These are phyloP conservation scores for Agapanthus africanus DNA, from an alignment of 106 monocot species.

Conservation along the genomic window DNA sequence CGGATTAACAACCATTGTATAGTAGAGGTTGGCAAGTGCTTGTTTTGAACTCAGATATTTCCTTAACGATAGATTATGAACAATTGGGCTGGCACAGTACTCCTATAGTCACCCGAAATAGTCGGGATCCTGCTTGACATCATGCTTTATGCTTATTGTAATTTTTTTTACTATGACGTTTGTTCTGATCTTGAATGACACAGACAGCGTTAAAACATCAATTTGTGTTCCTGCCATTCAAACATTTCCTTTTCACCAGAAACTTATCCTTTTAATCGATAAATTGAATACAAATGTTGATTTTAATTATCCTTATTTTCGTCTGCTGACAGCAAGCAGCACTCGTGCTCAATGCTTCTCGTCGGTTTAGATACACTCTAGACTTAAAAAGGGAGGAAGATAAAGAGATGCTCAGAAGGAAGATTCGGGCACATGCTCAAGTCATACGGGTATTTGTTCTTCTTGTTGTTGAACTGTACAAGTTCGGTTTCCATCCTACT, in stretches of 20 bases:
- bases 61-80: background rate
- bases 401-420: conserved; percentile 69
- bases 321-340: conserved; percentile 92
- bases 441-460: conserved; percentile 78
- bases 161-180: background rate
- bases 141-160: too few species aligned
- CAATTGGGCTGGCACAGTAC: too few species aligned
- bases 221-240: background rate
- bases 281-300: background rate
- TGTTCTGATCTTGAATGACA: background rate
- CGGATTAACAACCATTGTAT: background rate
- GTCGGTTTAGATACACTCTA: conserved; percentile 92
- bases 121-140: background rate
- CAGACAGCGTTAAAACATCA: background rate
- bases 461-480: background rate
- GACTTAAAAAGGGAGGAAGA: conserved; percentile 86
- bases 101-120: background rate
- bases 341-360: conserved; percentile 92
- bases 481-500: background rate
- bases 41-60: background rate
- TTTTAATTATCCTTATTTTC: too few species aligned
- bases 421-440: conserved; percentile 90
- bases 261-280: background rate
- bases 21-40: background rate
- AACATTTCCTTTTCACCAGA: background rate